Evolutionary conservation across 495 filamentous ascomycete genomes (phyloP).

Genomic region (Aspergillus biplanus): DNA sequence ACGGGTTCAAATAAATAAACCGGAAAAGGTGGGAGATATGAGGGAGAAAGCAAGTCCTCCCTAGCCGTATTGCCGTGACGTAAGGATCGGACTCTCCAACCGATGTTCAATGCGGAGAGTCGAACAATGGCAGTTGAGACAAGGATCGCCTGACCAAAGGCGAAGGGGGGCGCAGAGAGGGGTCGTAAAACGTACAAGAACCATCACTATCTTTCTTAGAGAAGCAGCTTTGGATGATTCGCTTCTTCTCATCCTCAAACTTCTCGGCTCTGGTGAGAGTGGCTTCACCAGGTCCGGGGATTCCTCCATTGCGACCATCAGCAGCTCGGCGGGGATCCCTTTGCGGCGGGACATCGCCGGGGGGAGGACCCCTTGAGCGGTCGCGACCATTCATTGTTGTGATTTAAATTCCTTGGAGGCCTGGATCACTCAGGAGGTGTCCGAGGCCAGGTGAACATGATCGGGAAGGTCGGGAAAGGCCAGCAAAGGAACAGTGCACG

Average conservation of each 20-base stretch:
- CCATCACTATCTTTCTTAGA: constrained; percentile 83
- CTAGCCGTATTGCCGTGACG: neutral
- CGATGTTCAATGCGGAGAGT: neutral
- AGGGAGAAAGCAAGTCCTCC: neutral
- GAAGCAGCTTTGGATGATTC: constrained; percentile 93
- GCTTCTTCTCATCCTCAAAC: constrained; percentile 93
- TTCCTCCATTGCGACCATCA: constrained; percentile 37
- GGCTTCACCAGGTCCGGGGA: constrained; percentile 31
- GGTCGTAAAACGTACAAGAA: constrained; percentile 59
- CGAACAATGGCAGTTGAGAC: neutral
- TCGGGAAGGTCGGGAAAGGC: constrained; percentile 31
- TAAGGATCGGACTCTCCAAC: neutral
- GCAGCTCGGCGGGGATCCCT: constrained; percentile 38
- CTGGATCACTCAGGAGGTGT: constrained; percentile 34
- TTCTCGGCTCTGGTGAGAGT: constrained; percentile 74
- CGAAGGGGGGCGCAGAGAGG: neutral
- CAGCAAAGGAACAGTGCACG: constrained; percentile 13
- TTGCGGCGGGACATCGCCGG: constrained; percentile 32
- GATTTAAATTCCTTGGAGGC: constrained; percentile 26
- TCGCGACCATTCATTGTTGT: constrained; percentile 44
- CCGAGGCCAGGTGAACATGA: constrained; percentile 43
- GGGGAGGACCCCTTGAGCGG: constrained; percentile 36
- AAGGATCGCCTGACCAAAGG: neutral
- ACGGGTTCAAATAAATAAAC: no score
- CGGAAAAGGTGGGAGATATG: no score